These are phyloP conservation scores for Tilletia setariae DNA, from an alignment of 1,284 basidiomycete species.

Conservation along the genomic window DNA sequence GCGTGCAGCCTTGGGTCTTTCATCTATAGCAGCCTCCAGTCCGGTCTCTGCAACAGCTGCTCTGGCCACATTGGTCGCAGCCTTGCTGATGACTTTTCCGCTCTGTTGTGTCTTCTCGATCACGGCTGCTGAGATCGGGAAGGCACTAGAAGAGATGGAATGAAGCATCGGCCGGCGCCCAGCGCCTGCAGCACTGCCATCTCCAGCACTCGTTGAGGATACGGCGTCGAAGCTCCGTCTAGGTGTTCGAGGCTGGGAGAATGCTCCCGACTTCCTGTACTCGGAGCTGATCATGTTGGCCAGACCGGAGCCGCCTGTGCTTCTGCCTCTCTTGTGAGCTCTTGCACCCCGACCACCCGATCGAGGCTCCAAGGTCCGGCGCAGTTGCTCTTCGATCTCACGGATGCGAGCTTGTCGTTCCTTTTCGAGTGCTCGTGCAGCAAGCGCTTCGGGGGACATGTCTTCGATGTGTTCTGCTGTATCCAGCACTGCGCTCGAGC, in stretches of 20 bases:
- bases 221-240: background rate
- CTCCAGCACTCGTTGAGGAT: background rate
- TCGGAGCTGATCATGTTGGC: background rate
- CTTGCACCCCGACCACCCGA: background rate
- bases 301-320: background rate
- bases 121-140: constrained; percentile 3
- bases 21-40: constrained; percentile 43
- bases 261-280: background rate
- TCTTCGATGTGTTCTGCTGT: background rate
- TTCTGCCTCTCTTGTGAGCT: background rate
- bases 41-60: constrained; percentile 47
- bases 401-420: constrained; percentile 1
- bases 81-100: constrained; percentile 27
- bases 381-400: constrained; percentile 9
- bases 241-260: background rate
- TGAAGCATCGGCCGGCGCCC: constrained; percentile 7
- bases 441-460: constrained; percentile 1
- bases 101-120: constrained; percentile 19
- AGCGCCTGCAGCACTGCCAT: background rate
- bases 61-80: constrained; percentile 34
- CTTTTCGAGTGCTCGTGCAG: constrained; percentile 8
- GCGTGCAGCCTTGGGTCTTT: constrained; percentile 61
- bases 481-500: background rate
- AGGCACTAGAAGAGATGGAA: constrained; percentile 1
- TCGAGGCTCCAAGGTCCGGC: background rate